Base-by-base conservation (phyloP, 78 protist genomes). In the Andalucia godoyi region DNA sequence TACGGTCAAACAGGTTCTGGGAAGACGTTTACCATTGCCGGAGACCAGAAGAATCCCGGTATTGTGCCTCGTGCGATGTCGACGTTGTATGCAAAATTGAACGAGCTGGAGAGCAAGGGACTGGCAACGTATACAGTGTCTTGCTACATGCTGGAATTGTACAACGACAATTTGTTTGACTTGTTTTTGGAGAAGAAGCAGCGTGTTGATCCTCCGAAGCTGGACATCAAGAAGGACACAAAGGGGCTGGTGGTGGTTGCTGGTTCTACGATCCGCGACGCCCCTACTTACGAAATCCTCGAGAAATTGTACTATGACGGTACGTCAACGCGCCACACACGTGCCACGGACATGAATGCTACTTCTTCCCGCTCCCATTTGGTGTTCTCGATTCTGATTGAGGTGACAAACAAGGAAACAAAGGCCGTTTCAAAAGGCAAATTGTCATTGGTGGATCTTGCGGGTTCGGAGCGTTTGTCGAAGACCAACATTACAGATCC, bases 1-100 rank as follows among this genome's bases (percentile, higher is more conserved):
- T 84, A 74, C 37, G 90, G 82, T 39, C 80, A 76, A 30, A 76
- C 81, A 15, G 77, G 72, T 12, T 51, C 77, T 0, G 89, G 89
- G 25, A 84, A 84, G 71, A 79, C 85, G 17, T 71, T 38, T 59
- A 83, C 84, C 18, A 83, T 83, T 77, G 50, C 57, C n/a, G 38
- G 49, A 1, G 13, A 36, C 4, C 6, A 3, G n/a, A 4, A 6
- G 43, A 4, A 0, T 2, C 68, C 41, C n/a, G 73, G 84, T 15
- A 12, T 77, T 25, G 50, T 5, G 21, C 65, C 63, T 18, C 47
- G 72, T 9, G 65, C 74, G 7, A 1, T 70, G 15, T 43, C 36
- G 18, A 43, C 59, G 23, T 6, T 77, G 21, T 77, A 43, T 30
- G 59, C 32, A 9, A 0, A 17, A 50, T 2, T 43, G 2, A 38